A percentile compares a stretch with the other conserved stretches of the same genome.
These are phyloP conservation scores for Suillus spraguei DNA, from an alignment of 768 basidiomycete genomes.

Conservation along the genomic window DNA sequence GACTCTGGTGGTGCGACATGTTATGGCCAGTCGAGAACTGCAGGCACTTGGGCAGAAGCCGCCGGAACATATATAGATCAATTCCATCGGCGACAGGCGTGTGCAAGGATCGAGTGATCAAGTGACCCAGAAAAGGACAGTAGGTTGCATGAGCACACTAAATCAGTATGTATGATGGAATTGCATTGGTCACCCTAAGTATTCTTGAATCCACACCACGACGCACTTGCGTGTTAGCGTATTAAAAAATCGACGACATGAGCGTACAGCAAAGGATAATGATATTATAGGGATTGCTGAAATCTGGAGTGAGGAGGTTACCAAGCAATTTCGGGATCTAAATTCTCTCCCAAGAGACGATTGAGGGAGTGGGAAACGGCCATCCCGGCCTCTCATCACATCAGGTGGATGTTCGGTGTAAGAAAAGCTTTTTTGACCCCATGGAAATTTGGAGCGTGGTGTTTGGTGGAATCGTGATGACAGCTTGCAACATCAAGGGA, in stretches of 20 bases:
- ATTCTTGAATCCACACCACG: constrained; percentile 39
- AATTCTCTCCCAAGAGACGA: constrained; percentile 41
- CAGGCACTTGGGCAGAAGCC: not conserved
- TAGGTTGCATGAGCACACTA: not conserved
- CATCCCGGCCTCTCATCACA: constrained; percentile 91
- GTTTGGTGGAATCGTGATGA: constrained; percentile 68
- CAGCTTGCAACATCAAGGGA: constrained; percentile 73
- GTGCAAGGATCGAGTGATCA: not conserved
- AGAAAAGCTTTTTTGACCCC: constrained; percentile 82
- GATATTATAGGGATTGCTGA: constrained; percentile 99
- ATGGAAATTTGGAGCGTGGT: constrained; percentile 66
- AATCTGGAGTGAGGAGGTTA: constrained; percentile 95
- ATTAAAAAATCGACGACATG: constrained; percentile 92
- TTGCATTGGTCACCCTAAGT: not conserved
- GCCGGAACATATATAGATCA: not conserved
- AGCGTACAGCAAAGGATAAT: constrained; percentile 95
- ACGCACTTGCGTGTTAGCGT: constrained; percentile 80
- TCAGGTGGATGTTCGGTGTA: constrained; percentile 98
- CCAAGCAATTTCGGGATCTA: constrained; percentile 84
- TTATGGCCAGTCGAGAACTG: not conserved
- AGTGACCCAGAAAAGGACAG: not conserved
- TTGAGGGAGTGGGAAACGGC: constrained; percentile 56
- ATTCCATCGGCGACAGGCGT: not conserved
- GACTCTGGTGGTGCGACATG: too few species aligned
- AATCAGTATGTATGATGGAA: not conserved